Evolutionary conservation across 1,284 basidiomycete genomes (phyloP), one percentile per base, ranked within the genome.

Genomic region (Cystobasidium slooffiae): DNA sequence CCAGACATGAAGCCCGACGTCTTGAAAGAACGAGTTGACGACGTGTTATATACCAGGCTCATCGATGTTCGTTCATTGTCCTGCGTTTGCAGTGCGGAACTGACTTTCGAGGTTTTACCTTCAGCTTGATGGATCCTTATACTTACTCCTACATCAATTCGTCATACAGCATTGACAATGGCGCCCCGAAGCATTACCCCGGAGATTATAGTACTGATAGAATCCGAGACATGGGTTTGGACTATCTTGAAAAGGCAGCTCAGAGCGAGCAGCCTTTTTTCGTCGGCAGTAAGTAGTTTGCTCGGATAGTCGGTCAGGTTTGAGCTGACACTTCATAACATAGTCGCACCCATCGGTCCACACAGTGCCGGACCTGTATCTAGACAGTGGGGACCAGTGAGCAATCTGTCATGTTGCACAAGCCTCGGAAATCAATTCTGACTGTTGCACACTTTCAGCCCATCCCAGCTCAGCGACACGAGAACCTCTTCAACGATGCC

Each of bases 71-170:
- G 31, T 31, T 31, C 31, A 31, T 31, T 31, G 31, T 31, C 31
- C 31, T 31, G 31, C 31, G 31, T 31, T 5, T 2, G 31, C 31
- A 31, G 31, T 31, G 1, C 31, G 31, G 31, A 31, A 31, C 31
- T 31, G 31, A 31, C 31, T 2, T 31, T 31, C 5, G 5, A 31
- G 5, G 5, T 31, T 31, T 31, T 5, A 53, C 4, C 20, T 10
- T 6, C 58, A 76, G 80, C 56, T 75, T 82, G 1, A 76, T 82
- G 49, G 81, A 81, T 74, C 81, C 80, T 0, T 77, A 79, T 58
- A 81, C 81, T 1, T 81, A 81, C 66, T 77, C 80, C 76, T 81
- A 81, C 75, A 79, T 77, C 78, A 78, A 78, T 41, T 53, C 72
- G 3, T 55, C 68, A 1, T 76, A 76, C 52, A 43, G 49, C 16